A percentile compares a stretch with the other conserved stretches of the same genome.
phyloP scores from a whole-genome alignment of 805 yeast genomes.

The Suhomyces pyralidae region DNA sequence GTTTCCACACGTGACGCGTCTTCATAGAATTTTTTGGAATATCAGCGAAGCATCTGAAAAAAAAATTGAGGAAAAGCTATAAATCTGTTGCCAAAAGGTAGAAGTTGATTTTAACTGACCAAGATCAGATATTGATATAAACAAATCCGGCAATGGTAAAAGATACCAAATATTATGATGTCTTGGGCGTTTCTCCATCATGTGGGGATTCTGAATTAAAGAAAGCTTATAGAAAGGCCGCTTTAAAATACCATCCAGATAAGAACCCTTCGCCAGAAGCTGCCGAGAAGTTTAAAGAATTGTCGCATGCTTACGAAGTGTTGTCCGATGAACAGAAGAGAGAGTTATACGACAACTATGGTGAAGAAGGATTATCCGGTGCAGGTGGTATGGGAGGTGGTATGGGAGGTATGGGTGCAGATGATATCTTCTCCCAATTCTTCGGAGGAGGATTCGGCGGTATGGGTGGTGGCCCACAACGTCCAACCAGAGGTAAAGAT shows the following conservation, averaged over 20 bases:
- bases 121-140: background rate
- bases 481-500: conserved; percentile 85
- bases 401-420: conserved; percentile 58
- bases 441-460: conserved; percentile 61
- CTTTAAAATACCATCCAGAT: conserved; percentile 81
- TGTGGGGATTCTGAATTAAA: conserved; percentile 72
- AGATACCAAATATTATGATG: conserved; percentile 75
- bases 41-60: conserved; percentile 3
- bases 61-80: background rate
- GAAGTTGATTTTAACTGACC: background rate
- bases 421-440: conserved; percentile 76
- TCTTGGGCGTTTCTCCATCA: conserved; percentile 65
- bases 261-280: conserved; percentile 85
- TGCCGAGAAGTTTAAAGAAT: conserved; percentile 91
- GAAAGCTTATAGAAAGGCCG: conserved; percentile 79
- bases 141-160: conserved; percentile 55
- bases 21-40: conserved; percentile 2
- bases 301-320: conserved; percentile 85
- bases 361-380: conserved; percentile 87
- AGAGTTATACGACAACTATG: conserved; percentile 82
- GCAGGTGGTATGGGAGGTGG: conserved; percentile 59
- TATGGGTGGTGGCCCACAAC: conserved; percentile 61
- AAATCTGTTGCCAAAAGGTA: background rate
- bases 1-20: background rate
- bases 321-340: conserved; percentile 86